Conservation (phyloP, 1,284 basidiomycete species). For the Trametes hirsuta region DNA sequence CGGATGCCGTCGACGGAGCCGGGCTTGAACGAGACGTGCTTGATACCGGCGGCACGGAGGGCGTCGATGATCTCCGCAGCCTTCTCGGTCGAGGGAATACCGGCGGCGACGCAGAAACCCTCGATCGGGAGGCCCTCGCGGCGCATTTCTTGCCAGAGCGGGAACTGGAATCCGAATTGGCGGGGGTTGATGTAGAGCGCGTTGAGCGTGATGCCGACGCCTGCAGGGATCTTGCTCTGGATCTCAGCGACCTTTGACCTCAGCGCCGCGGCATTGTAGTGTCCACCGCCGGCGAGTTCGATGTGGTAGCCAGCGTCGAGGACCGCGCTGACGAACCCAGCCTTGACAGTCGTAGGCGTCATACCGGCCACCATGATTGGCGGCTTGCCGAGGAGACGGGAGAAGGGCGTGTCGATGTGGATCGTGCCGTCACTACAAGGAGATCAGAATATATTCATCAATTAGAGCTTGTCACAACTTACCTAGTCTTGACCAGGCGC, state of each 20-base stretch:
- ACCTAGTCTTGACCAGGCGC: conserved; percentile 88
- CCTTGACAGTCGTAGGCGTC: conserved; percentile 94
- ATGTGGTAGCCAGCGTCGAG: conserved; percentile 95
- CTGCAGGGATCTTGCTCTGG: conserved; percentile 79
- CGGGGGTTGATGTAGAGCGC: conserved; percentile 98
- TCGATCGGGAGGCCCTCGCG: conserved; percentile 94
- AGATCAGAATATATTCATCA: conserved; percentile 1
- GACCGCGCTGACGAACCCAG: conserved; percentile 90
- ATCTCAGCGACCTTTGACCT: conserved; percentile 92
- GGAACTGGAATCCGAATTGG: conserved; percentile 96
- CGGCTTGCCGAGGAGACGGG: conserved; percentile 91
- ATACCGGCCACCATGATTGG: conserved; percentile 99
- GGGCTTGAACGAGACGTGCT: conserved; percentile 96
- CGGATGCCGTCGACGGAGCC: conserved; percentile 97
- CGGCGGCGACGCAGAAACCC: conserved; percentile 98
- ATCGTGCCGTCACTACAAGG: conserved; percentile 81
- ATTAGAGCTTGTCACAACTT: conserved; percentile 22
- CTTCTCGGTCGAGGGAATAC: conserved; percentile 95
- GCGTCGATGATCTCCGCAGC: conserved; percentile 66
- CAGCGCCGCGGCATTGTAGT: conserved; percentile 90
- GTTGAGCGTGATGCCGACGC: conserved; percentile 93
- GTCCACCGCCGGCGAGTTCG: conserved; percentile 96
- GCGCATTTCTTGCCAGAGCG: conserved; percentile 97
- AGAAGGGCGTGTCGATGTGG: conserved; percentile 95
- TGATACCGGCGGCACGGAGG: conserved; percentile 71